Evolutionary conservation across 108 stramenopile genomes (phyloP), one percentile per base, ranked within the genome.

Genomic region (Fragilariopsis cylindrus): DNA sequence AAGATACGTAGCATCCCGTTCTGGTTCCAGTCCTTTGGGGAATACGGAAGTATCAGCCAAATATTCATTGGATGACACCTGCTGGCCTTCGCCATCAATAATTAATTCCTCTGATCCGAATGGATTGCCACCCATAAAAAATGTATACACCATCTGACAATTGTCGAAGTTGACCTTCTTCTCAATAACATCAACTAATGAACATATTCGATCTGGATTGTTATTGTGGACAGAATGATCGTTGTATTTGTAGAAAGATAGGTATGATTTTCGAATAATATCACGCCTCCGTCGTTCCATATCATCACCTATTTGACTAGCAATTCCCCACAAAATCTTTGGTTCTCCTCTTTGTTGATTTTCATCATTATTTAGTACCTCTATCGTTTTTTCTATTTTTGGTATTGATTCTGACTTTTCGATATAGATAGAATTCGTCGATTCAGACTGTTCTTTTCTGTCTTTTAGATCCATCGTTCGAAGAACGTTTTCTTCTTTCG

Each of bases 41-140:
- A 64, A 50, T 16, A 15, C 30, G 5, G 67, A 7, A 8, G 18
- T 48, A 18, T 68, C 67, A 7, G 67, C 67, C 67, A 68, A 68
- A 19, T 68, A 68, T 9, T 45, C 42, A n/a, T 19, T 3, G 41
- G 70, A 46, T 7, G 43, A 7, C 11, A 12, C 21, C 12, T 39
- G 60, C 19, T 13, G 60, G 30, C 41, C 50, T 48, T 62, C 16
- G 11, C 39, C 7, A 48, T 46, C 46, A 42, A 63, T 42, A 0
- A 73, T 63, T 48, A 73, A 49, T 45, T 63, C 60, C 43, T 41
- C 55, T 4, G 40, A 4, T 12, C 72, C 72, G 41, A 45, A 18
- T 5, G 72, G 72, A 65, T 73, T 73, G 65, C 54, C 72, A 30
- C 72, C 72, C 60, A 73, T 50, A 0, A 73, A 19, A 46, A 73